Evolutionary conservation across 768 basidiomycete genomes (phyloP).

Genomic region (Mycena indigotica): DNA sequence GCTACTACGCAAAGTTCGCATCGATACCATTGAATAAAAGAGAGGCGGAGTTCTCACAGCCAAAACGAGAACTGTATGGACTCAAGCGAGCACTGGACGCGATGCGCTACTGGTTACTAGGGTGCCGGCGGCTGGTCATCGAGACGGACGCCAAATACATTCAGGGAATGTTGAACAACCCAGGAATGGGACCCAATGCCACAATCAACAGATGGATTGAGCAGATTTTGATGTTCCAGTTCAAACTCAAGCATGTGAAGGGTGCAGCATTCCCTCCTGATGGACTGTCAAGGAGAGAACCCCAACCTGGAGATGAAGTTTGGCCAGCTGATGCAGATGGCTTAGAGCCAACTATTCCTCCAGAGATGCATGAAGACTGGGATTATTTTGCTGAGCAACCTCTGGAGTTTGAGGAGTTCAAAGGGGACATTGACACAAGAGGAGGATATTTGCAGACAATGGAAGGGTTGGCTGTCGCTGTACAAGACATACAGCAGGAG

Average conservation of each 20-base stretch:
- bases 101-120: conserved; percentile 18
- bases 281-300: conserved; percentile 22
- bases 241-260: conserved; percentile 20
- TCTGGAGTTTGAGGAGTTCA: conserved; percentile 9
- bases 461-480: background rate
- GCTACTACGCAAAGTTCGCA: conserved; percentile 27
- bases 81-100: conserved; percentile 19
- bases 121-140: conserved; percentile 14
- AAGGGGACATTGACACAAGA: conserved; percentile 8
- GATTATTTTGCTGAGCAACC: conserved; percentile 8
- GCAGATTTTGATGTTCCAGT: conserved; percentile 23
- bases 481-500: background rate
- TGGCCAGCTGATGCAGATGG: background rate
- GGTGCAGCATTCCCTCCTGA: conserved; percentile 17
- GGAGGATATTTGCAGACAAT: conserved; percentile 8
- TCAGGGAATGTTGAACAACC: conserved; percentile 19
- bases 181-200: conserved; percentile 23
- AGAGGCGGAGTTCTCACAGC: conserved; percentile 21
- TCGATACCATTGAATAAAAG: conserved; percentile 26
- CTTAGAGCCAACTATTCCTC: conserved; percentile 1
- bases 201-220: conserved; percentile 29
- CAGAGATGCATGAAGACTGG: background rate
- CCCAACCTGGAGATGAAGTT: conserved; percentile 1
- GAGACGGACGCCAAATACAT: conserved; percentile 30
- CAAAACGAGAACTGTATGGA: conserved; percentile 32